Base-by-base conservation (phyloP, 768 basidiomycete species). In the Butyriboletus loyo region DNA sequence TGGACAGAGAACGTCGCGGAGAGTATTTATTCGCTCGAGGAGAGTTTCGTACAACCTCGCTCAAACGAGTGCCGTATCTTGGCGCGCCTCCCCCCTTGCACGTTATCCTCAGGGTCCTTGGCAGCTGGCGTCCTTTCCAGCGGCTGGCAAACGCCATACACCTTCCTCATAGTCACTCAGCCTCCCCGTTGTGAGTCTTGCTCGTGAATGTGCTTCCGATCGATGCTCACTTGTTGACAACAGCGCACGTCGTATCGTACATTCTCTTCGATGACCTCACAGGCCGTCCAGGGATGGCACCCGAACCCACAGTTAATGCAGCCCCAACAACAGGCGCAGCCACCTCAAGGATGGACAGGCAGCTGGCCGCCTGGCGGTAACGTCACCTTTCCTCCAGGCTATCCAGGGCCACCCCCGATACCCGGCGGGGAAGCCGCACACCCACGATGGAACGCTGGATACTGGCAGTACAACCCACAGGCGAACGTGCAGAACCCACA, bases 401-500 rank as follows among this genome's bases (percentile, higher is more conserved):
- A 68, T 50, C 72, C 73, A 34, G 72, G 70, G 5, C 77, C 80
- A 8, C 82, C 85, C n/a, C 85, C 85, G 15, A 72, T 76, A 15
- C 84, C 85, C 6, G 55, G 75, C 6, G 78, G 79, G 31, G 64
- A 79, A 5, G 76, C 75, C 49, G 70, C 72, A 1, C 74, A 77
- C 50, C 55, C 65, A 3, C 43, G 54, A n/a, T 84, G 82, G 82
- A 74, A 78, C 28, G 71, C 73, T 6, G 82, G 82, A 14, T 68
- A 54, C 39, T 84, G 82, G 82, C 72, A 77, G 35, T 73, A 69
- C 53, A 82, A 82, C 58, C 77, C 81, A 13, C 67, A 58, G 55
- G 55, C 54, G 55, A 70, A 54, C 58, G 57, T 58, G 56, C 67
- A 57, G 63, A 66, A 42, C 41, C 49, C 22, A 47, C 61, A 66